These are phyloP conservation scores for Fusarium papillatum DNA, from an alignment of 2,329 filamentous ascomycete species.

Conservation along the genomic window DNA sequence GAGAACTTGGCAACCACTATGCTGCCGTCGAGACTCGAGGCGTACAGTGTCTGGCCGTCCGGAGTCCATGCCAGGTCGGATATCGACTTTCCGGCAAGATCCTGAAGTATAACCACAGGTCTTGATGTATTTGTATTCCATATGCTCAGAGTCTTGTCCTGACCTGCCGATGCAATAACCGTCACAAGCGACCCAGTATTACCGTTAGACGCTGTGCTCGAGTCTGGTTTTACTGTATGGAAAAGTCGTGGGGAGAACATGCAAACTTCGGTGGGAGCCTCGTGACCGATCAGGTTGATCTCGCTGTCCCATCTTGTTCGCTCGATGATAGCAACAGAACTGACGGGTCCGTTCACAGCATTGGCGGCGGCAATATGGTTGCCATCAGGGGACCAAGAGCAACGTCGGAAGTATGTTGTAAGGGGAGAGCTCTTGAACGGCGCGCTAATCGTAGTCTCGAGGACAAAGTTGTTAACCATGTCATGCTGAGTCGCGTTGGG, in stretches of 20 bases:
- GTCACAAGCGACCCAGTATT: constrained; percentile 74
- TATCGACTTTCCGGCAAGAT: constrained; percentile 91
- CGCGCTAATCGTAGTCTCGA: constrained; percentile 90
- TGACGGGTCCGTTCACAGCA: constrained; percentile 96
- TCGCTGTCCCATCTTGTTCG: constrained; percentile 94
- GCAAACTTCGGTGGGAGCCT: constrained; percentile 97
- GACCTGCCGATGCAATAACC: constrained; percentile 95
- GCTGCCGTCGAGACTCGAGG: constrained; percentile 90
- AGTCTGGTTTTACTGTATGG: constrained; percentile 75
- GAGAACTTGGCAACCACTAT: constrained; percentile 88
- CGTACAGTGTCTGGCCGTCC: constrained; percentile 88
- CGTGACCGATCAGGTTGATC: constrained; percentile 97
- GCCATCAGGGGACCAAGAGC: constrained; percentile 98
- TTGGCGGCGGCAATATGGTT: constrained; percentile 98
- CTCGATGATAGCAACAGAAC: constrained; percentile 96
- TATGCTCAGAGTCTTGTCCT: constrained; percentile 95
- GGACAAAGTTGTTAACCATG: constrained; percentile 95
- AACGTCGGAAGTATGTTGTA: constrained; percentile 96
- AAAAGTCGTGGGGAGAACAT: constrained; percentile 96
- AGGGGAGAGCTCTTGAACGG: constrained; percentile 94
- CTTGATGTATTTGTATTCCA: constrained; percentile 98
- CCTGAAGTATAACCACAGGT: constrained; percentile 90
- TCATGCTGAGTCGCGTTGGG: constrained; percentile 96
- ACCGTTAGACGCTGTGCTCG: constrained; percentile 62
- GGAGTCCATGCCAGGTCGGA: constrained; percentile 96